Percentiles rank a stretch among this genome's conserved stretches.
phyloP scores from a whole-genome alignment of 106 monocot species.

The Allium sativum region DNA sequence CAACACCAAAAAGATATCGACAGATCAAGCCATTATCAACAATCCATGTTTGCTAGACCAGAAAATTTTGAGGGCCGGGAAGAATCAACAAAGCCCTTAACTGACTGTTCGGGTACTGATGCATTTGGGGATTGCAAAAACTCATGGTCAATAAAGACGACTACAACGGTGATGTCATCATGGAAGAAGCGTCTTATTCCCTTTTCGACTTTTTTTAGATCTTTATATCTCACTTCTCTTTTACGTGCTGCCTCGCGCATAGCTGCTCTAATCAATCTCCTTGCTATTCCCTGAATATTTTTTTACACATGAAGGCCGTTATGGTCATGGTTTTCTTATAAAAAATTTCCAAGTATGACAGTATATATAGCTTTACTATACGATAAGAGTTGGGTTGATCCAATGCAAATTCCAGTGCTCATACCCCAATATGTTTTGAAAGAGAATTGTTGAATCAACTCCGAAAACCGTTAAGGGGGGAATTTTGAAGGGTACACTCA shows the following conservation, averaged over 20 bases:
- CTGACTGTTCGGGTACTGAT: constrained; percentile 39
- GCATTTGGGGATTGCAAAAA: constrained; percentile 1
- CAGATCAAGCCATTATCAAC: too few species aligned
- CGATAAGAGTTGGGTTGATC: too few species aligned
- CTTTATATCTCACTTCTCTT: constrained; percentile 46
- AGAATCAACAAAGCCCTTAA: constrained; percentile 48
- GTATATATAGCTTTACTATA: too few species aligned
- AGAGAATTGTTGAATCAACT: not conserved
- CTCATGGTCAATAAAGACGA: constrained; percentile 13
- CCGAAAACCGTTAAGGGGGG: too few species aligned
- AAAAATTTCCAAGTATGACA: too few species aligned
- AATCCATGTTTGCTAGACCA: too few species aligned
- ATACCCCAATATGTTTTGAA: too few species aligned
- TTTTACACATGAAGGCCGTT: not conserved
- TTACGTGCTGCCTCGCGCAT: constrained; percentile 45
- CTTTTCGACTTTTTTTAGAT: constrained; percentile 53
- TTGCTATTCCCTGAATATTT: constrained; percentile 33
- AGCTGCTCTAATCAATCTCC: constrained; percentile 34
- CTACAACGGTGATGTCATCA: constrained; percentile 72
- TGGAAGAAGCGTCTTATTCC: constrained; percentile 66
- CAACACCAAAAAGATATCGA: too few species aligned
- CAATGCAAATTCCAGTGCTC: too few species aligned
- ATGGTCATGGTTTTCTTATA: too few species aligned
- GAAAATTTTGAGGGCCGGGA: constrained; percentile 8
- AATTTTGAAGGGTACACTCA: too few species aligned